A percentile compares a stretch with the other conserved stretches of the same genome.
phyloP scores from a whole-genome alignment of 2,329 filamentous ascomycete species.

The Rhytidhysteron rufulum region DNA sequence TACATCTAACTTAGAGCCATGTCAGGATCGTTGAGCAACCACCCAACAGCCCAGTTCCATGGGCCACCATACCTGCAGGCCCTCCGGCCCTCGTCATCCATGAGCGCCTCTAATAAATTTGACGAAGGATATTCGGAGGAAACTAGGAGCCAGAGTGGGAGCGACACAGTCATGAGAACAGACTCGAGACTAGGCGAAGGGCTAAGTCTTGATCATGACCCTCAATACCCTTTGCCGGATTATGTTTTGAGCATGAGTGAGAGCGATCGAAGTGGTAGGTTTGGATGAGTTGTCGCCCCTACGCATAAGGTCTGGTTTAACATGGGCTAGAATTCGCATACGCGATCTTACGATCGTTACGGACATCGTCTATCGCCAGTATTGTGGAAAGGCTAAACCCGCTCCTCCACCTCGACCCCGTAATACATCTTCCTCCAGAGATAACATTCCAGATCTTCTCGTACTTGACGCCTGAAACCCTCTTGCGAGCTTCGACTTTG shows the following conservation, averaged over 20 bases:
- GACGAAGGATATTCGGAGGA: constrained; percentile 90
- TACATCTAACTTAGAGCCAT: constrained; percentile 15
- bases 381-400: constrained; percentile 79
- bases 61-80: constrained; percentile 31
- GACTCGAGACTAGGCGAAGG: constrained; percentile 29
- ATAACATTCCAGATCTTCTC: constrained; percentile 86
- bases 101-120: constrained; percentile 42
- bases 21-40: constrained; percentile 26
- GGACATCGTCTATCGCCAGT: constrained; percentile 72
- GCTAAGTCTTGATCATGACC: constrained; percentile 31
- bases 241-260: constrained; percentile 55
- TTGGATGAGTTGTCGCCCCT: background rate
- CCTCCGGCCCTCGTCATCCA: constrained; percentile 33
- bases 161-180: constrained; percentile 37
- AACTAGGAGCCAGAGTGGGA: constrained; percentile 47
- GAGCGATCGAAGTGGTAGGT: constrained; percentile 52
- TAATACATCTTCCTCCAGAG: constrained; percentile 79
- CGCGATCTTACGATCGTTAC: constrained; percentile 70
- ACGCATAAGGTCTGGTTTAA: background rate
- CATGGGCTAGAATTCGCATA: constrained; percentile 68
- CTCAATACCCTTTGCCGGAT: constrained; percentile 44
- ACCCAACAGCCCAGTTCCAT: constrained; percentile 21
- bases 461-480: constrained; percentile 75
- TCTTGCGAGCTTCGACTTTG: constrained; percentile 73
- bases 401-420: constrained; percentile 88